Evolutionary conservation across 495 filamentous ascomycete species (phyloP).

Genomic region (Neurospora terricola): DNA sequence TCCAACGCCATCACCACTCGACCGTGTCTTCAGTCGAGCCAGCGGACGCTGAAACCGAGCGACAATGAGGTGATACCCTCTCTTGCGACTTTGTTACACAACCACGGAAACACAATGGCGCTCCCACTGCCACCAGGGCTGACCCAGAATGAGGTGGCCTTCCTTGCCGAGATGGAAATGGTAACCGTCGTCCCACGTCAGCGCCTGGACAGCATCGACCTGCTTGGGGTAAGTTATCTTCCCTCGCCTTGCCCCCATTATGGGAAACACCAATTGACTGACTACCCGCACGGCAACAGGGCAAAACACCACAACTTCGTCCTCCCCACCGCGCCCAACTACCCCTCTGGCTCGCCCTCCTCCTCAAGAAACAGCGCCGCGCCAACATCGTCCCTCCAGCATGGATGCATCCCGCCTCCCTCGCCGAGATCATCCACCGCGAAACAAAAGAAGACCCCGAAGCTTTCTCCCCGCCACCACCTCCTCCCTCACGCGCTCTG

Average conservation of each 20-base stretch:
- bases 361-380: constrained; percentile 88
- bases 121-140: constrained; percentile 74
- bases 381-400: constrained; percentile 87
- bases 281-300: constrained; percentile 38
- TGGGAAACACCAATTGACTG: background rate
- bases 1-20: background rate
- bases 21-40: background rate
- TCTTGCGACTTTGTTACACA: background rate
- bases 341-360: constrained; percentile 93
- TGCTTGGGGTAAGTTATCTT: constrained; percentile 62
- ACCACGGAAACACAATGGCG: constrained; percentile 49
- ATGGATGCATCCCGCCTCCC: constrained; percentile 70
- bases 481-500: constrained; percentile 43
- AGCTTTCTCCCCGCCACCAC: constrained; percentile 66
- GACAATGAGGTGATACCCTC: background rate
- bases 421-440: constrained; percentile 63
- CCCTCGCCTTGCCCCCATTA: constrained; percentile 8
- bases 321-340: constrained; percentile 74
- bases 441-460: constrained; percentile 58
- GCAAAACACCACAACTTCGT: constrained; percentile 60
- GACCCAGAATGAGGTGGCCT: constrained; percentile 82
- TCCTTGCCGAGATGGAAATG: constrained; percentile 93
- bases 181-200: constrained; percentile 90
- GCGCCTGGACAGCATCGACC: constrained; percentile 69
- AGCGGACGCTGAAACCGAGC: background rate